phyloP scores from a whole-genome alignment of 1,284 basidiomycete genomes.

The Ustilago xerochloae region DNA sequence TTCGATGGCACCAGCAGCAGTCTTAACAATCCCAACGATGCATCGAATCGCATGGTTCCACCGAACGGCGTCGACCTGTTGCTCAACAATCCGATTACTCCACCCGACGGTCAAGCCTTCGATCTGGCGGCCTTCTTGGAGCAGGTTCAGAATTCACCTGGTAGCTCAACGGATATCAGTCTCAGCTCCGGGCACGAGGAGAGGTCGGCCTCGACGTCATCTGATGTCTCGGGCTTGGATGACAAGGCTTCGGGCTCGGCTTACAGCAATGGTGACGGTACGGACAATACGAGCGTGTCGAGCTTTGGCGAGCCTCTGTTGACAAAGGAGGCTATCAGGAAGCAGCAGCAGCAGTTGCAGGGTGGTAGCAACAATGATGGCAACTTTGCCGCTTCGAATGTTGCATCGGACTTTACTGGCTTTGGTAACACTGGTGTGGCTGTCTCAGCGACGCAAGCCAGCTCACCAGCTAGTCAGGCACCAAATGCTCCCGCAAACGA shows the following conservation, averaged over 20 bases:
- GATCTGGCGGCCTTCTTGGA: constrained; percentile 52
- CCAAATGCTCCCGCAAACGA: constrained; percentile 21
- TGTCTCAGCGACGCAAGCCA: constrained; percentile 13
- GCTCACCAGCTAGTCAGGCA: constrained; percentile 12
- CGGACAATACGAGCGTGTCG: constrained; percentile 40
- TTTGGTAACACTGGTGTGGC: background rate
- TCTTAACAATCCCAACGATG: constrained; percentile 4
- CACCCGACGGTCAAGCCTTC: constrained; percentile 49
- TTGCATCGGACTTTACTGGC: too few relatives aligned
- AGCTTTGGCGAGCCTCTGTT: constrained; percentile 35
- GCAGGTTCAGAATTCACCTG: constrained; percentile 51
- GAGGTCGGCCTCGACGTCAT: constrained; percentile 26
- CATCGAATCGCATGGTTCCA: constrained; percentile 27
- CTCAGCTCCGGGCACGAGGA: constrained; percentile 32
- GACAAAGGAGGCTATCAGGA: constrained; percentile 36
- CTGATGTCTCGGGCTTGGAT: constrained; percentile 35
- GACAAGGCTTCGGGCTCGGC: constrained; percentile 23
- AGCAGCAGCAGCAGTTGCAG: constrained; percentile 39
- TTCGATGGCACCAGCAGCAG: constrained; percentile 4
- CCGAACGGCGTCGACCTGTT: constrained; percentile 49
- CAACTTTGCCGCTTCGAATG: background rate
- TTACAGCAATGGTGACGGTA: constrained; percentile 25
- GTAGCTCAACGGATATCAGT: constrained; percentile 45
- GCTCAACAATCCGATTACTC: constrained; percentile 45
- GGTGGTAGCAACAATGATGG: background rate